Percentiles rank a stretch among this genome's conserved stretches.
phyloP scores from a whole-genome alignment of 1,139 yeast genomes.

The Candida mesenterica region DNA sequence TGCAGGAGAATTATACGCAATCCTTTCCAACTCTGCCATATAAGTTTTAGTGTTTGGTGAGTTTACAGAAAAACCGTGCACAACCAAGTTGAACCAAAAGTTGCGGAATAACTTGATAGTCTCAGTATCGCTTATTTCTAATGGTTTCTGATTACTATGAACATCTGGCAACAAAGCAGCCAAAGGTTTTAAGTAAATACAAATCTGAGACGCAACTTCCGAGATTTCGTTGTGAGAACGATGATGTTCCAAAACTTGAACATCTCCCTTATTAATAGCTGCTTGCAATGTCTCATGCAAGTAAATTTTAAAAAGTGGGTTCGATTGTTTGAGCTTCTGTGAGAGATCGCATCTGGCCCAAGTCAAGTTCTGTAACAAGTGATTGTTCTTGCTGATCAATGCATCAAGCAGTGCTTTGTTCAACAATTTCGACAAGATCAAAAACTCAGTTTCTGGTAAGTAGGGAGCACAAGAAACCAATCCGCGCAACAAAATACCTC shows the following conservation, averaged over 20 bases:
- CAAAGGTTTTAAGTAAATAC: slow-evolving; percentile 66
- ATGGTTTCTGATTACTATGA: slow-evolving; percentile 36
- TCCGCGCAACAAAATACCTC: slow-evolving; percentile 51
- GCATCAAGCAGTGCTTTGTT: slow-evolving; percentile 39
- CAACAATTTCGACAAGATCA: slow-evolving; percentile 49
- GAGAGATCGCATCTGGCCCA: slow-evolving; percentile 57
- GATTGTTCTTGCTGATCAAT: slow-evolving; percentile 30
- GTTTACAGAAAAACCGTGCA: slow-evolving; percentile 76
- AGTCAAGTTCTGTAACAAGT: slow-evolving; percentile 35
- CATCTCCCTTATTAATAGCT: slow-evolving; percentile 80
- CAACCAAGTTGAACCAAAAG: slow-evolving; percentile 92
- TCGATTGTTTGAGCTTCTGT: slow-evolving; percentile 33
- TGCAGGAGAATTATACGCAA: slow-evolving; percentile 90
- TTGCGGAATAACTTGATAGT: slow-evolving; percentile 69
- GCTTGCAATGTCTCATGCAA: slow-evolving; percentile 64
- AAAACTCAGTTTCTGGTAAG: slow-evolving; percentile 60
- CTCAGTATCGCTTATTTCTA: slow-evolving; percentile 41
- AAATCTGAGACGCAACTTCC: slow-evolving; percentile 73
- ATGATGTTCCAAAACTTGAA: slow-evolving; percentile 74
- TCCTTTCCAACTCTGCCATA: slow-evolving; percentile 52
- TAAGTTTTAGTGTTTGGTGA: slow-evolving; percentile 55
- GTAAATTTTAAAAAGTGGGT: slow-evolving; percentile 55
- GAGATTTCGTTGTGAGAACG: slow-evolving; percentile 78
- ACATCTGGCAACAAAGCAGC: slow-evolving; percentile 70
- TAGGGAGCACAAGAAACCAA: slow-evolving; percentile 57